Conservation (phyloP, 306 rosid genomes). For the Cucumis hystrix region DNA sequence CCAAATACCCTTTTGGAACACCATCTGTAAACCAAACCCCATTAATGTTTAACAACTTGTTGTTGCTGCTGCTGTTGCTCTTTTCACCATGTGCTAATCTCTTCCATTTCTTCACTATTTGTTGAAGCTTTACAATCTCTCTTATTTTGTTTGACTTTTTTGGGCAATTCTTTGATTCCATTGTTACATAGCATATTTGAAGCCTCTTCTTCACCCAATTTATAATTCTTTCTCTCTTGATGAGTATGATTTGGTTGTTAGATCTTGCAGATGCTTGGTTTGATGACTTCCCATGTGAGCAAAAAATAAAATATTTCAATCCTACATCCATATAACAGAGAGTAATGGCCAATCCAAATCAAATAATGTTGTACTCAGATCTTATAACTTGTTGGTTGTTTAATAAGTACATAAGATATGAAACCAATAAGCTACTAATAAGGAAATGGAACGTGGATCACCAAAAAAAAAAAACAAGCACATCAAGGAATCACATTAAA, state of each 20-base stretch:
- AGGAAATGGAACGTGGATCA: neutral
- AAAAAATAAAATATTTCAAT: neutral
- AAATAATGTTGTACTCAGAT: neutral
- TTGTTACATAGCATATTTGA: neutral
- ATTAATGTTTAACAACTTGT: conserved; percentile 43
- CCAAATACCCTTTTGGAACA: conserved; percentile 78
- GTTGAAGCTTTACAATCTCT: conserved; percentile 84
- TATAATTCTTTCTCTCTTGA: neutral
- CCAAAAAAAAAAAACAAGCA: conserved; percentile 5
- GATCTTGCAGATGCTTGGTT: neutral
- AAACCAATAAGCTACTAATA: neutral
- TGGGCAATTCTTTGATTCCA: neutral
- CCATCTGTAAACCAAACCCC: conserved; percentile 35
- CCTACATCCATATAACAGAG: neutral
- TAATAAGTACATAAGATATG: neutral
- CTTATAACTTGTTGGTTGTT: neutral
- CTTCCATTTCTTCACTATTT: conserved; percentile 91
- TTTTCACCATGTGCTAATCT: conserved; percentile 54
- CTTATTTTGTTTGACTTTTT: conserved; percentile 85
- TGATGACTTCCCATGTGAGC: neutral
- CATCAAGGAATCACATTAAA: neutral
- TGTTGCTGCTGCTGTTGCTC: neutral
- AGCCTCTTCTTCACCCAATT: neutral
- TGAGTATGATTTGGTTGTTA: too few species aligned
- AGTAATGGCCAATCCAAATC: neutral